Conservation (phyloP, 352 stramenopile species). For the Blastocystis hominis region DNA sequence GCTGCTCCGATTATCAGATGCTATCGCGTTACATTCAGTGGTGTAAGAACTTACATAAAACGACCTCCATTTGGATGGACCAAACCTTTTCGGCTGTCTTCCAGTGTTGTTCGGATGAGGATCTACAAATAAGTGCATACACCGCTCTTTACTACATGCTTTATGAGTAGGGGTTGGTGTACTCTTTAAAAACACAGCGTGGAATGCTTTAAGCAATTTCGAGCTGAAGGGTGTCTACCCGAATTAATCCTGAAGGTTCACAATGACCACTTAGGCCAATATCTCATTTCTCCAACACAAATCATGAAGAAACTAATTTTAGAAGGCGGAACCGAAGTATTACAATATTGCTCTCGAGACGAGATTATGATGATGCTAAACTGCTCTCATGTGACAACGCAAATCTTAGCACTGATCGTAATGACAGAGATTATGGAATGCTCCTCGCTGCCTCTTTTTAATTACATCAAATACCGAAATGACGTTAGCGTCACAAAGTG, state of each 20-base stretch:
- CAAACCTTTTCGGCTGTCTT: background rate
- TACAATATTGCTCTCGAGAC: constrained; percentile 20
- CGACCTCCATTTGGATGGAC: constrained; percentile 7
- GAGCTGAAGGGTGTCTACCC: constrained; percentile 4
- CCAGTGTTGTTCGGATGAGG: background rate
- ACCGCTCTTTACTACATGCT: constrained; percentile 45
- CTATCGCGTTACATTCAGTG: background rate
- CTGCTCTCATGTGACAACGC: background rate
- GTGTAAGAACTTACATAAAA: background rate
- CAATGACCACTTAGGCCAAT: background rate
- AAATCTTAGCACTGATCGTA: background rate
- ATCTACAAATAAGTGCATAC: background rate
- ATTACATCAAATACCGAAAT: background rate
- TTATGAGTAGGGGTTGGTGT: constrained; percentile 2
- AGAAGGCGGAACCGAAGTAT: background rate
- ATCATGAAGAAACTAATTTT: constrained; percentile 33
- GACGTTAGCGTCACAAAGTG: background rate
- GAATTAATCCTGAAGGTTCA: background rate
- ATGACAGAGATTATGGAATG: background rate
- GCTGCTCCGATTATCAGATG: background rate
- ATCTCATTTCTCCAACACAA: background rate
- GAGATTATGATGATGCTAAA: constrained; percentile 32
- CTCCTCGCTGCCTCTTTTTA: background rate
- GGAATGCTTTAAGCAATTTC: constrained; percentile 4
- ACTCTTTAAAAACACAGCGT: background rate